Evolutionary conservation across 73 alveolate species (phyloP), one percentile per base, ranked within the genome.

Genomic region (Tetrahymena elliotti): DNA sequence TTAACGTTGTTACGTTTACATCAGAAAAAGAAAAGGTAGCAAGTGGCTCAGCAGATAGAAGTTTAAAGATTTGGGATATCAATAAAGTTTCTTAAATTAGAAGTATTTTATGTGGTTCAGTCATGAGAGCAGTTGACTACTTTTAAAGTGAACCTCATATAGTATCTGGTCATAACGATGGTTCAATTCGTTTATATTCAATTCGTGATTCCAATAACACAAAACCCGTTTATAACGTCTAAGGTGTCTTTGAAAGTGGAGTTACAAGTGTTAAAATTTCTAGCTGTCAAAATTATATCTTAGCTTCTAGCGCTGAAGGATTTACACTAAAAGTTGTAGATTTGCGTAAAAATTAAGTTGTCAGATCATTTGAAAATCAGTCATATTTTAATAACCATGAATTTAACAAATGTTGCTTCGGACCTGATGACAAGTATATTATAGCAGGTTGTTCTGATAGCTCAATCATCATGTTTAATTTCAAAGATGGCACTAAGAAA

Each of bases 391-490:
- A 94, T 52, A 84, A 54, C 31, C 93, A 84, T 33, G 93, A 94
- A 53, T 94, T 84, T 88, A 88, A 94, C 33, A 88, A 39, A 93
- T 84, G 93, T 12, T 40, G 94, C 38, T 94, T 94, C 31, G 96
- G 96, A 40, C 96, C 96, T 33, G 96, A 94, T 94, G 96, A 94
- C 38, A 94, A 88, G 36, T 94, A 84, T 52, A 18, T 94, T 88
- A 93, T 93, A 7, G 95, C 95, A 34, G 95, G 95, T 1, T 18
- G 83, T 33, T 92, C 95, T 84, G 96, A 84, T 24, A 52, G 95
- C 37, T 52, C 93, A 13, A 53, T 84, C 18, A n/a, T 94, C 52
- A 84, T 84, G 31, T 94, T 84, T 52, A 84, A 35, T 15, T 34
- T 31, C 38, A 33, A 84, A 53, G 96, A 88, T 35, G 93, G 84